phyloP scores from a whole-genome alignment of 768 basidiomycete genomes.

The Vararia minispora region DNA sequence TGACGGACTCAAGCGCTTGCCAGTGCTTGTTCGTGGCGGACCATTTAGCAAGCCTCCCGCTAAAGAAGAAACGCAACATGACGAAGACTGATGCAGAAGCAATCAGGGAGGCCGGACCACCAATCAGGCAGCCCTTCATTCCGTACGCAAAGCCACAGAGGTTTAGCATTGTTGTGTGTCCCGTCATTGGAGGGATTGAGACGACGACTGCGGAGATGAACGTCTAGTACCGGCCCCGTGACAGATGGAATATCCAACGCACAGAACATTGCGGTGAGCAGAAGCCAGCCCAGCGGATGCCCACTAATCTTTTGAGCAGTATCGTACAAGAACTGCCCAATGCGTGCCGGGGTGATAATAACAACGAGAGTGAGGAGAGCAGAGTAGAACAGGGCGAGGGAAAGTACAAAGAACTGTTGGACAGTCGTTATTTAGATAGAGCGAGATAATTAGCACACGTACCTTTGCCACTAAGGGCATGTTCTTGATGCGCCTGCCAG shows the following conservation, averaged over 20 bases:
- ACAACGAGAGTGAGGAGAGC: slow-evolving; percentile 28
- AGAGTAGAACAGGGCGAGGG: slow-evolving; percentile 44
- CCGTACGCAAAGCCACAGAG: slow-evolving; percentile 81
- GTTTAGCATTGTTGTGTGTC: slow-evolving; percentile 53
- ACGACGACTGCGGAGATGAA: slow-evolving; percentile 26
- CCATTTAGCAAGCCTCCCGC: slow-evolving; percentile 44
- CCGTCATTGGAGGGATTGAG: slow-evolving; percentile 52
- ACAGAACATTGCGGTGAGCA: slow-evolving; percentile 44
- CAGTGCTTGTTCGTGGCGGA: slow-evolving; percentile 56
- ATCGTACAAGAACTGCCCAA: slow-evolving; percentile 65
- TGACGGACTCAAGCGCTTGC: slow-evolving; percentile 66
- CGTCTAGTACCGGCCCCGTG: neutral
- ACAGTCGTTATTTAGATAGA: slow-evolving; percentile 3
- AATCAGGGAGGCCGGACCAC: slow-evolving; percentile 44
- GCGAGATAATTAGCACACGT: slow-evolving; percentile 6
- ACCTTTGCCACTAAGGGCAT: slow-evolving; percentile 9
- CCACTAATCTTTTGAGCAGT: slow-evolving; percentile 48
- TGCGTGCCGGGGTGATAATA: slow-evolving; percentile 48
- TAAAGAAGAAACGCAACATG: slow-evolving; percentile 48
- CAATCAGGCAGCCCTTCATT: slow-evolving; percentile 61
- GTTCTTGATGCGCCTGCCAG: slow-evolving; percentile 1
- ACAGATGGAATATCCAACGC: slow-evolving; percentile 14
- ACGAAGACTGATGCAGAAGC: slow-evolving; percentile 58
- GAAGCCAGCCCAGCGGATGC: slow-evolving; percentile 50
- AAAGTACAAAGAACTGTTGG: slow-evolving; percentile 46